A percentile compares a stretch with the other conserved stretches of the same genome.
phyloP scores from a whole-genome alignment of 768 basidiomycete genomes.

The Lactarius pseudohatsudake region DNA sequence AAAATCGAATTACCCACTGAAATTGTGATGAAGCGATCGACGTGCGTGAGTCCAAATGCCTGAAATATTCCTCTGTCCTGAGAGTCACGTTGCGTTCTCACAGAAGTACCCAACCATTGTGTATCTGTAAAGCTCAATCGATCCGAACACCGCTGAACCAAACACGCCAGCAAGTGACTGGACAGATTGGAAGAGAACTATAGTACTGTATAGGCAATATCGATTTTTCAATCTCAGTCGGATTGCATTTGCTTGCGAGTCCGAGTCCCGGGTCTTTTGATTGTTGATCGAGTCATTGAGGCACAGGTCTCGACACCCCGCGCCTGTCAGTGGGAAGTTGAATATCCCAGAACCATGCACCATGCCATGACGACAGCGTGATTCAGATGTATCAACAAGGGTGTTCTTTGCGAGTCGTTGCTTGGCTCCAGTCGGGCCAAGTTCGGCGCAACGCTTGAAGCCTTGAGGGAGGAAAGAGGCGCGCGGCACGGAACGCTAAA shows the following conservation, averaged over 20 bases:
- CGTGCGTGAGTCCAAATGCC: not conserved
- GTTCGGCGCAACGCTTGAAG: too few species aligned
- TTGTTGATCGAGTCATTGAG: not conserved
- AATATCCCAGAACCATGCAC: too few species aligned
- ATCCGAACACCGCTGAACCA: not conserved
- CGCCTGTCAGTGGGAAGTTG: too few species aligned
- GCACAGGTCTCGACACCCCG: not conserved
- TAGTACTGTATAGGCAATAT: too few species aligned
- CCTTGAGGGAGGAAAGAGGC: too few species aligned
- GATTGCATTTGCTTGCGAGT: not conserved
- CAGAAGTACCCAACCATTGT: not conserved
- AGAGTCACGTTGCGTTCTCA: not conserved
- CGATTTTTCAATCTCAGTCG: not conserved
- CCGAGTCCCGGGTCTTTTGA: not conserved
- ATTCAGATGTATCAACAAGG: too few species aligned
- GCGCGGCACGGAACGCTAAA: too few species aligned
- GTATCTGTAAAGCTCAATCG: not conserved
- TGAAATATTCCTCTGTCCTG: not conserved
- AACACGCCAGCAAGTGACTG: too few species aligned
- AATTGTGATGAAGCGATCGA: not conserved
- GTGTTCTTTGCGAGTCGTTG: too few species aligned
- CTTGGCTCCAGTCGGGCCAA: too few species aligned
- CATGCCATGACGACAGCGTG: too few species aligned
- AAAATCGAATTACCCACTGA: constrained; percentile 11
- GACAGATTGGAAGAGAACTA: too few species aligned